Base-by-base conservation (phyloP, 371 early-diverging fungal species). In the Sporodiniella umbellata region DNA sequence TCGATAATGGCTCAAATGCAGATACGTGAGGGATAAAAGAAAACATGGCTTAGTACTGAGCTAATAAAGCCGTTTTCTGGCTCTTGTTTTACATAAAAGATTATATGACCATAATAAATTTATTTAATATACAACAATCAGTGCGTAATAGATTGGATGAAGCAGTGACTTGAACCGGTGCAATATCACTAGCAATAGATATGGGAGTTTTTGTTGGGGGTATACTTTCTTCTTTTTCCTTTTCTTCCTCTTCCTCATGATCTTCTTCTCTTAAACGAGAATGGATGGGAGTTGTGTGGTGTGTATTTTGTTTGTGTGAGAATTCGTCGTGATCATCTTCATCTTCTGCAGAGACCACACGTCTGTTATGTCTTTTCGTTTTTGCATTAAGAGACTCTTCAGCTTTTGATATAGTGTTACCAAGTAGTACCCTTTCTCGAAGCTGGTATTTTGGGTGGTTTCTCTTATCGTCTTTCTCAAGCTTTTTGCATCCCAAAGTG, bases 261-360 rank as follows among this genome's bases (percentile, higher is more conserved):
- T n/a, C n/a, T n/a, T n/a, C n/a, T 12, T 49, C 46, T 47, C 58
- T 28, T 30, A 58, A 45, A 11, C 52, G 58, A 7, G 60, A 59
- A 4, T 35, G 35, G 8, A 11, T 35, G 15, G 35, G 35, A 10
- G 19, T 44, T 12, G 49, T 50, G 19, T 31, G 28, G n/a, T 39
- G 38, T 11, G 38, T 33, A 19, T 24, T 45, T 45, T 21, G 48
- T 18, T 45, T 48, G 23, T 19, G 25, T 21, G 46, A 45, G 28
- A 46, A 46, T 47, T 51, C 58, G 28, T 52, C 45, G 18, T 46
- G 25, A 11, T 24, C 33, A 35, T 65, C 66, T 18, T 75, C 71
- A 25, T 73, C 70, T 60, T 75, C 75, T 11, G 65, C 60, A 18
- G 67, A 56, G 58, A 75, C 48, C 35, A 75, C 75, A 43, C 75